These are phyloP conservation scores for Ganoderma boninense DNA, from an alignment of 1,284 basidiomycete species.

Conservation along the genomic window DNA sequence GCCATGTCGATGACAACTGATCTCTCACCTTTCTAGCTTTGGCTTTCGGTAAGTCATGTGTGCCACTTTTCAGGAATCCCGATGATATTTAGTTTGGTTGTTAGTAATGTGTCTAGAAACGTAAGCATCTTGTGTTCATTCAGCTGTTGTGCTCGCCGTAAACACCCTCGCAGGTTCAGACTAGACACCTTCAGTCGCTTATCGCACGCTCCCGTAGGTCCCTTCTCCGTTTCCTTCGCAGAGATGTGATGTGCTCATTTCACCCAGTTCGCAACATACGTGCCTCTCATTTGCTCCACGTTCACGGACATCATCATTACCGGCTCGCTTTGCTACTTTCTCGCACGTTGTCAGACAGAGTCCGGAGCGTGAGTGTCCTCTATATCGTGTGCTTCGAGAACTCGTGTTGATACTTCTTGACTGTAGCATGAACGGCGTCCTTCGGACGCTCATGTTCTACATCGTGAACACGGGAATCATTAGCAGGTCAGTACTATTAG, in stretches of 20 bases:
- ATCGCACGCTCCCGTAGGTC: slow-evolving; percentile 19
- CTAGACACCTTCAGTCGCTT: slow-evolving; percentile 24
- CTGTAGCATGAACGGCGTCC: slow-evolving; percentile 31
- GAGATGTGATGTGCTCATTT: neutral
- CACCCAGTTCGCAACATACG: slow-evolving; percentile 34
- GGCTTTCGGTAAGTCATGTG: neutral
- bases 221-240: neutral
- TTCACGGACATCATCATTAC: slow-evolving; percentile 34
- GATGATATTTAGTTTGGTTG: neutral
- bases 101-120: slow-evolving; percentile 33
- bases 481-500: slow-evolving; percentile 27
- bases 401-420: neutral
- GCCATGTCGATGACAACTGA: neutral
- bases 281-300: slow-evolving; percentile 30
- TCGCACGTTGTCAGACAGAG: slow-evolving; percentile 31
- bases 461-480: slow-evolving; percentile 36
- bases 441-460: slow-evolving; percentile 33
- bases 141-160: neutral
- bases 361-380: slow-evolving; percentile 26
- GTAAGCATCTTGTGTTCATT: slow-evolving; percentile 12
- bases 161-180: slow-evolving; percentile 15
- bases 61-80: too few species aligned
- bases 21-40: neutral
- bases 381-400: neutral
- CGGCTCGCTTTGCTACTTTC: slow-evolving; percentile 33